Evolutionary conservation across 129 eudicot genomes (phyloP), one percentile per base, ranked within the genome.

Genomic region (Calendula officinalis): DNA sequence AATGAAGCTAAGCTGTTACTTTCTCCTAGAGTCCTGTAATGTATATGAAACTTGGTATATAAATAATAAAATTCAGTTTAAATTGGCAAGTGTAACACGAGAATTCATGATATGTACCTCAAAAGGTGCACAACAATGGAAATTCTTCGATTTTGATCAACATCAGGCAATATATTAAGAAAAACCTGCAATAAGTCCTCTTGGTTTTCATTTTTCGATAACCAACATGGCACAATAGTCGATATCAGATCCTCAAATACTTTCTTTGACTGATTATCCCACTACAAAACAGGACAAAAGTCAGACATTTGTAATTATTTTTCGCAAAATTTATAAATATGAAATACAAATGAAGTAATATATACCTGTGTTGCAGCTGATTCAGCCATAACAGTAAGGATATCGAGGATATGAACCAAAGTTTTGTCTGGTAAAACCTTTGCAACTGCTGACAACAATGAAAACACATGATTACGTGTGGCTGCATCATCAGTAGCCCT

Each of bases 171-270:
- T 38, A 88, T 56, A 46, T 75, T 59, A 60, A 92, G 62, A 40
- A 92, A 88, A 53, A 92, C 95, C 91, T 88, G 86, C 71, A 92
- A 83, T 70, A 92, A 60, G 65, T 79, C 74, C 53, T 77, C 86
- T 39, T 70, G 34, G 45, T 77, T 77, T 51, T 63, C 73, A 12
- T 83, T 71, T 57, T 70, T 81, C 7, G 89, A 79, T 54, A 92
- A 72, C 95, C 96, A 92, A 70, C 82, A 88, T 22, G 98, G 98
- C 66, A 88, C 75, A 66, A 92, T 69, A 38, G 88, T 84, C 51
- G 98, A 81, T 60, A 88, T 79, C 27, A 92, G 81, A 63, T 78
- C 95, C 60, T 92, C 98, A 85, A 83, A 85, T 35, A 83, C 95
- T 49, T 72, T 84, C 69, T 67, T 85, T 10, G 95, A 92, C 64